Evolutionary conservation across 257 asterid genomes (phyloP), one percentile per base, ranked within the genome.

Genomic region (Solanum ahanhuiri): DNA sequence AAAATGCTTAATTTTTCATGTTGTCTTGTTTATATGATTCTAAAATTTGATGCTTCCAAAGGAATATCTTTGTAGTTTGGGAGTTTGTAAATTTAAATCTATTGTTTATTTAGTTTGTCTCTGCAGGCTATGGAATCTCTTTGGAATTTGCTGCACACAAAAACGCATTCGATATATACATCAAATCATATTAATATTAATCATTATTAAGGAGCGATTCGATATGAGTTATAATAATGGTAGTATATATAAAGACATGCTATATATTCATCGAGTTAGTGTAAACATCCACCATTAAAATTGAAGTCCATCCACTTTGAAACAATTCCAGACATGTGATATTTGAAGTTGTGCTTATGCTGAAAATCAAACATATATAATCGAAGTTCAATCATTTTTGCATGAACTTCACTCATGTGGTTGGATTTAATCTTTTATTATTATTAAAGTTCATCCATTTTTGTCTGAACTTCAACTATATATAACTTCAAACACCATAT

Each of bases 71-170:
- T 45, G 39, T 54, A 23, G 22, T 66, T 85, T 85, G 77, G 88
- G 81, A 85, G 85, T 72, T 57, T 60, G 34, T 35, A 12, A 34
- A 57, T 22, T 70, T 23, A 76, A 82, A 82, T 88, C 87, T 81
- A 58, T 34, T 72, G 48, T 72, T 72, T 45, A 18, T 60, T 12
- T 51, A 15, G 51, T 25, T 79, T 45, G 64, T 45, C 64, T 9
- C 15, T 45, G 66, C 84, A 79, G 84, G 48, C 87, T 33, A 23
- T 14, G 87, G 87, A 76, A 84, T 76, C 73, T 76, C 73, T n/a
- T 6, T 72, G 5, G 14, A 3, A 8, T 15, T 72, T 33, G 41
- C 12, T 10, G 8, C 18, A 6, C 1, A 18, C 2, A 1, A 5
- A 58, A 8, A 58, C 25, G 3, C 48, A 18, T 18, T 22, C 12